Conservation (phyloP, 805 yeast species). For the Grigorovia yakushimaensis region DNA sequence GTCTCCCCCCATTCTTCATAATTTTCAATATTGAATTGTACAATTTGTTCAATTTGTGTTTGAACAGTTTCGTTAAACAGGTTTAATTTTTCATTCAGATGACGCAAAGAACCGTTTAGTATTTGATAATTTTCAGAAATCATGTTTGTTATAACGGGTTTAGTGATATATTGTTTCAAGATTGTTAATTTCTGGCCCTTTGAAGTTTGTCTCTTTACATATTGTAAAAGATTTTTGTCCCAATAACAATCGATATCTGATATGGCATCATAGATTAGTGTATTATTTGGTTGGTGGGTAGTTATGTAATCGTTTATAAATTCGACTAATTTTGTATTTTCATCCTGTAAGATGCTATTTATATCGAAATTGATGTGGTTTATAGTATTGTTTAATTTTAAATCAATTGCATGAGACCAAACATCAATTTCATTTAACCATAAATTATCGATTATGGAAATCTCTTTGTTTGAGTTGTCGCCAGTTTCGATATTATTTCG, state of each 20-base stretch:
- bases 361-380: not conserved
- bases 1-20: conserved; percentile 68
- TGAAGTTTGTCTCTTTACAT: not conserved
- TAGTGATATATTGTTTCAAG: not conserved
- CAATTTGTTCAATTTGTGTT: conserved; percentile 9
- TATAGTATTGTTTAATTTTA: not conserved
- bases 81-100: not conserved
- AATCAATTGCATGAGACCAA: conserved; percentile 3
- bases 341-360: not conserved
- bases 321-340: not conserved
- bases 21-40: conserved; percentile 27
- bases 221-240: not conserved
- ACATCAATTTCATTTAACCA: conserved; percentile 3
- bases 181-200: not conserved
- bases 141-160: not conserved
- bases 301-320: conserved; percentile 11
- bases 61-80: not conserved
- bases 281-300: not conserved
- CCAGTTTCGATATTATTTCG: not conserved
- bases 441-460: not conserved
- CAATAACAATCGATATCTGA: not conserved
- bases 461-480: not conserved
- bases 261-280: not conserved
- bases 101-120: not conserved
- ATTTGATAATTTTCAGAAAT: not conserved